Percentiles rank a stretch among this genome's conserved stretches.
These are phyloP conservation scores for Collybia nuda DNA, from an alignment of 768 basidiomycete genomes.

Conservation along the genomic window DNA sequence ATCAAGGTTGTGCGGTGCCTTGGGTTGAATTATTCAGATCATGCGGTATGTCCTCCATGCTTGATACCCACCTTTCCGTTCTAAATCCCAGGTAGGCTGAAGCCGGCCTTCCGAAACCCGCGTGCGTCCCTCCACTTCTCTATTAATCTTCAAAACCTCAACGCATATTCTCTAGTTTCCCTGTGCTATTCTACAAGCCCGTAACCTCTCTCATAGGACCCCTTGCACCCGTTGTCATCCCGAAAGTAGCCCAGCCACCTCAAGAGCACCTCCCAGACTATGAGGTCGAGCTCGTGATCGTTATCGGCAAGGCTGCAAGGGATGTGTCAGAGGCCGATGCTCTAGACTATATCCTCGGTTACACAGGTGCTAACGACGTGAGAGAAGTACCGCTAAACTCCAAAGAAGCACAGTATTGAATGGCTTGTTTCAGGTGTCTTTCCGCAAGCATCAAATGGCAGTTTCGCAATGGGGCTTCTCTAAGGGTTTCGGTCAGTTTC, in stretches of 20 bases:
- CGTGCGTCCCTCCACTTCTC: constrained; percentile 36
- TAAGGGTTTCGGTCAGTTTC: constrained; percentile 72
- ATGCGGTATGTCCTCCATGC: constrained; percentile 51
- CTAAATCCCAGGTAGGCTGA: constrained; percentile 38
- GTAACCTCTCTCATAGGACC: constrained; percentile 70
- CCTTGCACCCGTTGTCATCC: constrained; percentile 61
- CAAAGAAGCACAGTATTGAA: neutral
- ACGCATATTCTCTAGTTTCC: constrained; percentile 41
- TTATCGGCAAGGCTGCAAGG: constrained; percentile 81
- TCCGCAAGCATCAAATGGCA: constrained; percentile 79
- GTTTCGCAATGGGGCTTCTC: constrained; percentile 88
- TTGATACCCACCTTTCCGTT: neutral
- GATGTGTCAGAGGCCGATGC: constrained; percentile 80
- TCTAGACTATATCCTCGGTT: constrained; percentile 83
- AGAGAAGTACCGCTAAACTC: constrained; percentile 11
- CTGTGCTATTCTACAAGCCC: constrained; percentile 82
- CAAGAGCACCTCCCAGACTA: constrained; percentile 77
- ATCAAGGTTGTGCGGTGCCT: constrained; percentile 73
- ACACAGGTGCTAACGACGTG: constrained; percentile 80
- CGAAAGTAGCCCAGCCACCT: constrained; percentile 66
- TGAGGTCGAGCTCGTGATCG: constrained; percentile 78
- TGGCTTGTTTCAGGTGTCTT: constrained; percentile 56
- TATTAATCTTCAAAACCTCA: neutral
- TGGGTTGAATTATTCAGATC: constrained; percentile 83
- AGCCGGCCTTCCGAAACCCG: constrained; percentile 60